Base-by-base conservation (phyloP, 2,329 filamentous ascomycete genomes). In the Mycosphaerelloides madeirae region DNA sequence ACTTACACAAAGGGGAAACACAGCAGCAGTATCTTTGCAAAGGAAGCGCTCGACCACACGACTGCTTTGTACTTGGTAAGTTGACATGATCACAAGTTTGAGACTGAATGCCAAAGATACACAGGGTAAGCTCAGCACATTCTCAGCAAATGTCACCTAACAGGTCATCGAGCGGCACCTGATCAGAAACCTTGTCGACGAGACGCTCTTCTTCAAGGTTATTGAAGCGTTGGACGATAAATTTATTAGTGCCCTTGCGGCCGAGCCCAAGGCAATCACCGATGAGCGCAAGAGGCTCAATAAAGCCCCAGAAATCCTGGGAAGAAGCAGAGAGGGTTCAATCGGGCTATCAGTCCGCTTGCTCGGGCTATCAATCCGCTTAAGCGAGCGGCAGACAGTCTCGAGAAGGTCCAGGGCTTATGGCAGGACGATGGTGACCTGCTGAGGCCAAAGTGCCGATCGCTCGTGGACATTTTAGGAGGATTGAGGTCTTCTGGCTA, bases 81-180 rank as follows among this genome's bases (percentile, higher is more conserved):
- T 19, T 16, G 15, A 6, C 19, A n/a, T 12, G 13, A 3, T 31
- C 22, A 43, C 29, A 8, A 31, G 13, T 14, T 36, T 13, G 16
- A 42, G 12, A n/a, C 12, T 19, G 12, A 36, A 32, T 46, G 16
- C 41, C 34, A 28, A 33, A 15, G 6, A 18, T 11, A n/a, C n/a
- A 14, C 38, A 65, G 54, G 62, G 65, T 32, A 58, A 65, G 43
- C 40, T 66, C 18, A 65, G 63, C 44, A 64, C 60, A 44, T 70
- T 69, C 55, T 46, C 65, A 47, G 52, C 56, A 29, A 55, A 48
- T 14, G 53, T 70, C 22, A 55, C 60, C 22, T 64, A 64, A 22
- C 57, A 65, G n/a, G 61, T 68, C 18, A 55, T 70, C 35, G 68
- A 71, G 52, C 65, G 67, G 11, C 54, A 65, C 46, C 48, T 70